Evolutionary conservation across 306 rosid genomes (phyloP).

Genomic region (Arachis hypogaea): DNA sequence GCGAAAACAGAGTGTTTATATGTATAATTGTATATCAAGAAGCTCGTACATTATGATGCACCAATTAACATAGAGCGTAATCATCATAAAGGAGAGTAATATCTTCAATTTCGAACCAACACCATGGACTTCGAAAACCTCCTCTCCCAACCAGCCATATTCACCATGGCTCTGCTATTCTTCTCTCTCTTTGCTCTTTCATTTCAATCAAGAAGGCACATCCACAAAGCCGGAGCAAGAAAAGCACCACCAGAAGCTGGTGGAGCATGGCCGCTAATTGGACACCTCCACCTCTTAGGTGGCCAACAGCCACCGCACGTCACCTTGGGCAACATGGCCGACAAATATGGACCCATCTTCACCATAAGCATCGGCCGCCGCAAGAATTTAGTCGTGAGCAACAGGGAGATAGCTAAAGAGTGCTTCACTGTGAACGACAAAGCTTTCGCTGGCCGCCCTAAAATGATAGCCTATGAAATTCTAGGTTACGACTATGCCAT

Average conservation of each 20-base stretch:
- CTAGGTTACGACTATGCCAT: slow-evolving; percentile 38
- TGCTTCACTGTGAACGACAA: slow-evolving; percentile 45
- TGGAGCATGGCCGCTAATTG: slow-evolving; percentile 49
- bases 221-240: not conserved
- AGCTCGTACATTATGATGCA: no score
- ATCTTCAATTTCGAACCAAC: not conserved
- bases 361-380: slow-evolving; percentile 25
- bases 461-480: slow-evolving; percentile 29
- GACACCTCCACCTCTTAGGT: slow-evolving; percentile 42
- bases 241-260: slow-evolving; percentile 41
- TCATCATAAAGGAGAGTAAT: not conserved
- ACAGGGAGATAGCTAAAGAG: slow-evolving; percentile 40
- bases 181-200: not conserved
- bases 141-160: not conserved
- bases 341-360: slow-evolving; percentile 42
- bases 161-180: not conserved
- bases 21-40: no score
- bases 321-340: slow-evolving; percentile 26
- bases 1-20: no score
- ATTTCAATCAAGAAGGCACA: not conserved
- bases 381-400: slow-evolving; percentile 30
- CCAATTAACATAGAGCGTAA: not conserved
- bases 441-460: slow-evolving; percentile 41
- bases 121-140: slow-evolving; percentile 7
- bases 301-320: slow-evolving; percentile 29